Conservation (phyloP, 164 flowering plant genomes). For the Vitis labrusca region DNA sequence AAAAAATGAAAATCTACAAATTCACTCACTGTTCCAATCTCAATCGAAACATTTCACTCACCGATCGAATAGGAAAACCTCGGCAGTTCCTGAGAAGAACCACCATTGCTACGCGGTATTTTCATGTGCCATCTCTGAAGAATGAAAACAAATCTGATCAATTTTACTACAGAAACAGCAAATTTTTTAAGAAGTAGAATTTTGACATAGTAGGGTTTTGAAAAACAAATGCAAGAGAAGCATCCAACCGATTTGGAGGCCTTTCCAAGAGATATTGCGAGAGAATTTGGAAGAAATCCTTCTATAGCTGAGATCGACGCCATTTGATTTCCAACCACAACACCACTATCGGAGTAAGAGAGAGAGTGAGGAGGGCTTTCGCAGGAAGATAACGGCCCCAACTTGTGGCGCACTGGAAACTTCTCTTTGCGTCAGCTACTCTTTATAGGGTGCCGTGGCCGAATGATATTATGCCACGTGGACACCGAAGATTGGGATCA, state of each 20-base stretch:
- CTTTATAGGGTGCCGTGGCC: too few relatives aligned
- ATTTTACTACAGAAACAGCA: too few relatives aligned
- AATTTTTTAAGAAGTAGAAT: too few relatives aligned
- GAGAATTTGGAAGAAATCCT: constrained; percentile 22
- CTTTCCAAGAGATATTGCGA: constrained; percentile 2
- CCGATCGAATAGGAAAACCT: neutral
- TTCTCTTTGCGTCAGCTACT: neutral
- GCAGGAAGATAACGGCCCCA: constrained; percentile 57
- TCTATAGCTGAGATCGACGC: constrained; percentile 34
- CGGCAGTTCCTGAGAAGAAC: constrained; percentile 4
- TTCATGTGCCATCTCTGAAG: constrained; percentile 19
- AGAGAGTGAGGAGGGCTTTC: constrained; percentile 13
- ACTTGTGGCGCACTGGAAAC: neutral
- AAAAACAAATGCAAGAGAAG: too few relatives aligned
- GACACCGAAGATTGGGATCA: too few relatives aligned
- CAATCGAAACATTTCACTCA: neutral
- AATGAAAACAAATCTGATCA: neutral
- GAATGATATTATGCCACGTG: too few relatives aligned
- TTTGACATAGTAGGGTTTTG: too few relatives aligned
- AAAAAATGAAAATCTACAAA: neutral
- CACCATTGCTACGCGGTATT: neutral
- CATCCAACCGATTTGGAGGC: constrained; percentile 9
- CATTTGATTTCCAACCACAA: constrained; percentile 16
- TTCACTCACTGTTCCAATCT: neutral
- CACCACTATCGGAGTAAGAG: neutral